These are phyloP conservation scores for Colletotrichum sp. DNA, from an alignment of 2,329 filamentous ascomycete genomes.

Conservation along the genomic window DNA sequence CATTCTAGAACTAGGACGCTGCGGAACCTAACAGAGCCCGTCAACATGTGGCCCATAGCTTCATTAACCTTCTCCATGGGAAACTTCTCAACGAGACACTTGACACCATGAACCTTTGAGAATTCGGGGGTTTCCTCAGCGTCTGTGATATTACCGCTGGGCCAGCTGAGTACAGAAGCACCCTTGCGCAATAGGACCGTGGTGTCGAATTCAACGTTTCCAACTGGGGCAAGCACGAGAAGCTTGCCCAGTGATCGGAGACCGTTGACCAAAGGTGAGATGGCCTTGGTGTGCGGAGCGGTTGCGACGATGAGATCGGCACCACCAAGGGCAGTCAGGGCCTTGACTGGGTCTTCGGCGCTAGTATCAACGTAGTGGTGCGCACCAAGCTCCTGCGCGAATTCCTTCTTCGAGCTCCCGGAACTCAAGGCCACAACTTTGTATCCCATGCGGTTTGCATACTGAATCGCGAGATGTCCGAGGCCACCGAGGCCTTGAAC, in stretches of 20 bases:
- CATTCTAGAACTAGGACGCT: conserved; percentile 38
- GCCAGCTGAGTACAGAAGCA: conserved; percentile 66
- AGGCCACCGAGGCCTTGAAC: conserved; percentile 77
- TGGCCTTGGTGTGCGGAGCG: conserved; percentile 62
- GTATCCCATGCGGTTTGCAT: conserved; percentile 77
- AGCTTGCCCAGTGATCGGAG: conserved; percentile 62
- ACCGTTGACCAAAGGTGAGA: conserved; percentile 57
- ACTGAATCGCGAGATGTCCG: conserved; percentile 80
- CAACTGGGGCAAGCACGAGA: conserved; percentile 60
- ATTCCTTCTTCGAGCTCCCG: conserved; percentile 69
- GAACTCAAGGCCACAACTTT: conserved; percentile 71
- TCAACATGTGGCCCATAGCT: conserved; percentile 46
- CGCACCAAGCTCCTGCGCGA: conserved; percentile 57
- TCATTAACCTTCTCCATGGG: conserved; percentile 55
- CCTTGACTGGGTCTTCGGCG: conserved; percentile 50
- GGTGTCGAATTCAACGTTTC: conserved; percentile 48
- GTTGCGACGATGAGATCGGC: conserved; percentile 67
- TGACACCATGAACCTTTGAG: conserved; percentile 63
- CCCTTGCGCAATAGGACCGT: conserved; percentile 50
- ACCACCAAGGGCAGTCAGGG: conserved; percentile 63
- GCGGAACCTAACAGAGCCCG: conserved; percentile 49
- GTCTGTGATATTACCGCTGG: conserved; percentile 67
- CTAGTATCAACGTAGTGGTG: conserved; percentile 56
- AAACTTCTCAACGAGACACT: conserved; percentile 70
- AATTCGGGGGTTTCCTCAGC: conserved; percentile 72